Conservation (phyloP, 176 grass and related monocot species). For the Triticum aestivum region DNA sequence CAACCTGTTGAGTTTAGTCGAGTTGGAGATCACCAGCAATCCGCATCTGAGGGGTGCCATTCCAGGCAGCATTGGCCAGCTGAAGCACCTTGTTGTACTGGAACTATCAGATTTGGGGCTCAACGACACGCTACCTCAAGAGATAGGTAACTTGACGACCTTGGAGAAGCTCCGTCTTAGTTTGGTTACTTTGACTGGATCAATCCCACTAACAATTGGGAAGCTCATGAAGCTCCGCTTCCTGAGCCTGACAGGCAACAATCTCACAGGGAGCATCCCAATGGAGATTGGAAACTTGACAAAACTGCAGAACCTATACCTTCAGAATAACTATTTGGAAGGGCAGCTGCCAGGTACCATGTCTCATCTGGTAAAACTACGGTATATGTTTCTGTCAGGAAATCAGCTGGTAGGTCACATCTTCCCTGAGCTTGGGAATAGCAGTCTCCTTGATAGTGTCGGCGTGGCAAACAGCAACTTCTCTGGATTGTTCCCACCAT, state of each 20-base stretch:
- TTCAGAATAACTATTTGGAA: neutral
- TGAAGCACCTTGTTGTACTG: neutral
- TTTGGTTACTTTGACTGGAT: neutral
- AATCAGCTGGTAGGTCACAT: neutral
- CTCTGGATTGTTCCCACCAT: neutral
- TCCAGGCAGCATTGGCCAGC: neutral
- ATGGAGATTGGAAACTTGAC: neutral
- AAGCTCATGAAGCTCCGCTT: neutral
- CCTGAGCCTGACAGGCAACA: neutral
- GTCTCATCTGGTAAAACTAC: neutral
- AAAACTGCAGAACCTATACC: neutral
- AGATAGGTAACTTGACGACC: neutral
- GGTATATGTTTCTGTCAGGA: accelerated
- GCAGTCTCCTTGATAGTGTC: neutral
- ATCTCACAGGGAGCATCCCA: neutral
- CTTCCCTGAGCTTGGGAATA: neutral
- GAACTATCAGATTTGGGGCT: accelerated
- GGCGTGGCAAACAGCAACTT: neutral
- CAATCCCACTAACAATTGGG: neutral
- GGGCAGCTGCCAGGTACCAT: neutral
- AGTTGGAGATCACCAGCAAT: neutral
- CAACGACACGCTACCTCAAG: neutral
- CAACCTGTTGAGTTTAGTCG: neutral
- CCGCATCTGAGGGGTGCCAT: neutral
- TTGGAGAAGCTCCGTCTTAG: neutral